A percentile compares a stretch with the other conserved stretches of the same genome.
phyloP scores from a whole-genome alignment of 1,139 yeast genomes.

The Nadsonia commutata region DNA sequence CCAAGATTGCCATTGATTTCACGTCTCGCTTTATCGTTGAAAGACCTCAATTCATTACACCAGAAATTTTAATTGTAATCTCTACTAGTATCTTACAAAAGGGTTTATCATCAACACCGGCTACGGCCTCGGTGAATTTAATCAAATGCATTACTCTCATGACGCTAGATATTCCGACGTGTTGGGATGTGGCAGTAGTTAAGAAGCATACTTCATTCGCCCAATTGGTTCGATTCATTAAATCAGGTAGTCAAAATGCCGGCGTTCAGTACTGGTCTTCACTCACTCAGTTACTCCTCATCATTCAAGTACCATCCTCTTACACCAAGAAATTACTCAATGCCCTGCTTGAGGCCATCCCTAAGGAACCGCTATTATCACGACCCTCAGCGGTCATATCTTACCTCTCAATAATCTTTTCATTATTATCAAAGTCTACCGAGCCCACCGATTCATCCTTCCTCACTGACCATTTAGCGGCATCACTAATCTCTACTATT shows the following conservation, averaged over 20 bases:
- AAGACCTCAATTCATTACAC: neutral
- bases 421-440: neutral
- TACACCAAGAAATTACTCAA: slow-evolving; percentile 12
- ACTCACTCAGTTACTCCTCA: slow-evolving; percentile 12
- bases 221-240: slow-evolving; percentile 9
- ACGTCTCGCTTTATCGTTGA: slow-evolving; percentile 7
- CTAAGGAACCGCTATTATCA: slow-evolving; percentile 12
- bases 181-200: slow-evolving; percentile 1
- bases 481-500: neutral
- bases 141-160: neutral
- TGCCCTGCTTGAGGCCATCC: slow-evolving; percentile 17
- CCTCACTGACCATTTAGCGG: neutral
- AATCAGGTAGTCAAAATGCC: slow-evolving; percentile 15
- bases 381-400: neutral
- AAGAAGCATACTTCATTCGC: slow-evolving; percentile 12
- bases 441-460: neutral
- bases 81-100: neutral
- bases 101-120: neutral
- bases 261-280: slow-evolving; percentile 17
- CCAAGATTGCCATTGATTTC: slow-evolving; percentile 13
- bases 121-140: neutral
- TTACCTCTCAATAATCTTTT: neutral
- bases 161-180: neutral
- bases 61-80: neutral
- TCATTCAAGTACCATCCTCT: slow-evolving; percentile 7